phyloP scores from a whole-genome alignment of 352 stramenopile genomes.

The Thraustochytrium striatum region DNA sequence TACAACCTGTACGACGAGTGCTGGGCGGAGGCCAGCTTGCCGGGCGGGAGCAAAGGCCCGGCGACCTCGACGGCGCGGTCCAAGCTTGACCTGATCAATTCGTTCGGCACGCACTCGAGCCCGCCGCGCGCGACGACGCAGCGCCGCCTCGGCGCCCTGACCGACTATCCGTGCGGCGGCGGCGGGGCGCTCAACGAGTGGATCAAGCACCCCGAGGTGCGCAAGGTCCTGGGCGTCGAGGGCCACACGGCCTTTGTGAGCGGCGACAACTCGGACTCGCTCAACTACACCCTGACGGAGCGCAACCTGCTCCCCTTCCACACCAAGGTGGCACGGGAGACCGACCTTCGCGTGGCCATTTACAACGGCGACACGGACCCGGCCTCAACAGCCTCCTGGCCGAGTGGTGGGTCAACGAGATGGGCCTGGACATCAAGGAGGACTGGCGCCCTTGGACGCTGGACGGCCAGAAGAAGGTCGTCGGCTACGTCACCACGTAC shows the following conservation, averaged over 20 bases:
- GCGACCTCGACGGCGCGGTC: background rate
- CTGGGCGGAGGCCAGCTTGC: constrained; percentile 52
- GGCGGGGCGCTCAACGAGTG: constrained; percentile 70
- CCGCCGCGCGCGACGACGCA: background rate
- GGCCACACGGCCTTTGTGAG: constrained; percentile 54
- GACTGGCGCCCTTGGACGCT: constrained; percentile 62
- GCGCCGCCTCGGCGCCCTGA: constrained; percentile 47
- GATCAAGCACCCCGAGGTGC: constrained; percentile 67
- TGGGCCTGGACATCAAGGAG: constrained; percentile 57
- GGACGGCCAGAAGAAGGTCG: constrained; percentile 59
- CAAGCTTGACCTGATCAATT: constrained; percentile 12
- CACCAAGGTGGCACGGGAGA: constrained; percentile 47
- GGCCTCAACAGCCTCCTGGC: constrained; percentile 60
- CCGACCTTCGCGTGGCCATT: constrained; percentile 56
- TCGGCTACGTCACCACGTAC: constrained; percentile 63
- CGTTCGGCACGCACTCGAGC: background rate
- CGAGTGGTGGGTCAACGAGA: constrained; percentile 61
- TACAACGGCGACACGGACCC: constrained; percentile 67
- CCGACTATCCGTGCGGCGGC: constrained; percentile 69
- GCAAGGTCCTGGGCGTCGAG: constrained; percentile 70
- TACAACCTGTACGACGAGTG: constrained; percentile 66
- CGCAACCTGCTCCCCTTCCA: constrained; percentile 60
- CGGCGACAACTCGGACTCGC: constrained; percentile 50
- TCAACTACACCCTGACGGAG: constrained; percentile 62
- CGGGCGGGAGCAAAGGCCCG: constrained; percentile 7